These are phyloP conservation scores for Filobasidium wieringae DNA, from an alignment of 768 basidiomycete species.

Conservation along the genomic window DNA sequence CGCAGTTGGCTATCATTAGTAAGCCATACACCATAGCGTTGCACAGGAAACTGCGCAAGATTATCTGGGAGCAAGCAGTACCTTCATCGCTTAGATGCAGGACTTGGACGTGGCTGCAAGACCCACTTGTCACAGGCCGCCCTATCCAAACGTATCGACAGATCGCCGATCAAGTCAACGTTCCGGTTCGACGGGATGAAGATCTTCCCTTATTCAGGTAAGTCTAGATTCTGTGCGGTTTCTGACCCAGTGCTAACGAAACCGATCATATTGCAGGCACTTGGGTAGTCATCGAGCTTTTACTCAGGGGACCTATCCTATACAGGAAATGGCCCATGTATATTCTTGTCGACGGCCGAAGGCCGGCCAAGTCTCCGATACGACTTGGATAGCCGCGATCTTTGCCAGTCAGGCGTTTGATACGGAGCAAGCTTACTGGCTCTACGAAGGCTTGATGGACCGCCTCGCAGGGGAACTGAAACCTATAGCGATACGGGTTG, in stretches of 20 bases:
- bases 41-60: slow-evolving; percentile 31
- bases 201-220: neutral
- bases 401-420: slow-evolving; percentile 7
- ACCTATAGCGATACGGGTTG: neutral
- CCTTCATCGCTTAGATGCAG: slow-evolving; percentile 28
- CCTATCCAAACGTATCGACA: neutral
- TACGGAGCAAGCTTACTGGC: slow-evolving; percentile 33
- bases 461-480: slow-evolving; percentile 17
- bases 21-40: slow-evolving; percentile 10
- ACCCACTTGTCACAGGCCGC: neutral
- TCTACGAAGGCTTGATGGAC: slow-evolving; percentile 27
- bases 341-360: slow-evolving; percentile 2
- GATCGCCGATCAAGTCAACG: neutral
- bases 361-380: slow-evolving; percentile 20
- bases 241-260: neutral
- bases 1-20: slow-evolving; percentile 25
- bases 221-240: neutral
- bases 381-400: slow-evolving; percentile 10
- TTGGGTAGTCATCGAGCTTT: slow-evolving; percentile 9
- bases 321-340: slow-evolving; percentile 10
- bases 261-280: neutral
- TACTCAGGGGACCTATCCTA: slow-evolving; percentile 1
- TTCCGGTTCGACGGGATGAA: neutral
- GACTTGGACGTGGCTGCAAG: slow-evolving; percentile 36
- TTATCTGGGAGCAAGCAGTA: slow-evolving; percentile 26